Conservation (phyloP, 2,329 filamentous ascomycete genomes). For the Xylaria sp. region DNA sequence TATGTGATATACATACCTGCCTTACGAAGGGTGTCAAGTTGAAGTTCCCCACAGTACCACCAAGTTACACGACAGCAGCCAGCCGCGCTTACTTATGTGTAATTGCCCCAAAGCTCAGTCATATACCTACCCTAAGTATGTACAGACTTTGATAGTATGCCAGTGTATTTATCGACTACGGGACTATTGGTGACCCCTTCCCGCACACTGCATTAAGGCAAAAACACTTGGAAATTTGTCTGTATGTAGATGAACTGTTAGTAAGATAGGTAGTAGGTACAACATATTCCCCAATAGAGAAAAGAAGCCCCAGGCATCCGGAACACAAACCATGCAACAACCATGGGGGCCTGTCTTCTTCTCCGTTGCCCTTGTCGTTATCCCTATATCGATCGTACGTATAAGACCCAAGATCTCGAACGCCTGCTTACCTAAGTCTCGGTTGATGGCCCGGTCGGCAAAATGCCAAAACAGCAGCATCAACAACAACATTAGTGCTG, state of each 20-base stretch:
- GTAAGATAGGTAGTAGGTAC: background rate
- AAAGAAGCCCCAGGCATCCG: too few species aligned
- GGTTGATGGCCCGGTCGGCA: slow-evolving; percentile 29
- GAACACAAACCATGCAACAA: slow-evolving; percentile 16
- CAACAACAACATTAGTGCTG: background rate
- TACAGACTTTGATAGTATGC: too few species aligned
- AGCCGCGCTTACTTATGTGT: background rate
- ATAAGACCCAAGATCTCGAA: slow-evolving; percentile 28
- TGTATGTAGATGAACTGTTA: background rate
- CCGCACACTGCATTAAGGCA: too few species aligned
- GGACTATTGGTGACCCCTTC: slow-evolving; percentile 1
- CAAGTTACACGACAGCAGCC: background rate
- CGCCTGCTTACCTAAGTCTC: slow-evolving; percentile 15
- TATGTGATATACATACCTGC: background rate
- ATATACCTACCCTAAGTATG: too few species aligned
- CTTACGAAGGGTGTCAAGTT: too few species aligned
- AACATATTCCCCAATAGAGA: background rate
- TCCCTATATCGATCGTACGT: slow-evolving; percentile 21
- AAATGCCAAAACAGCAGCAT: slow-evolving; percentile 7
- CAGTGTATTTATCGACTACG: background rate
- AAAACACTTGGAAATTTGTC: too few species aligned
- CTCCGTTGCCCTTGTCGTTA: slow-evolving; percentile 25
- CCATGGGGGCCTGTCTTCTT: slow-evolving; percentile 4
- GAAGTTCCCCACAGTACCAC: background rate
- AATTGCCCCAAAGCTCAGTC: background rate